phyloP scores from a whole-genome alignment of 2,329 filamentous ascomycete species.

The Pyricularia sp. region DNA sequence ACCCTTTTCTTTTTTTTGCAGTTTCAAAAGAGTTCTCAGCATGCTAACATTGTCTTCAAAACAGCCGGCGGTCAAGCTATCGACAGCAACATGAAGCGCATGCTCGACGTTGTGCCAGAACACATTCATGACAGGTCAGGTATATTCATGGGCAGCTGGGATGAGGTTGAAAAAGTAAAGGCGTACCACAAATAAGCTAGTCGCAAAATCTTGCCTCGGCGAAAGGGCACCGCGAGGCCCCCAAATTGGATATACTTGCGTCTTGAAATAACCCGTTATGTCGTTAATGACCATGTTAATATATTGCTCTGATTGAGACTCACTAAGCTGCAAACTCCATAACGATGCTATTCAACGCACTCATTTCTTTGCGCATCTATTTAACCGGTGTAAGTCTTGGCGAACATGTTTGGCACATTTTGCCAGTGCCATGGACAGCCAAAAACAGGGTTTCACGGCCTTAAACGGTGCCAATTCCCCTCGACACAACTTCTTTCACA shows the following conservation, averaged over 20 bases:
- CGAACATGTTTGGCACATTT: not conserved
- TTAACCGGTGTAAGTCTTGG: not conserved
- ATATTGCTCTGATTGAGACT: not conserved
- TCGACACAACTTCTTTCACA: not conserved
- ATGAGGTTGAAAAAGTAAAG: conserved; percentile 95
- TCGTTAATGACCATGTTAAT: not conserved
- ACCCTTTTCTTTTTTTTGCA: not conserved
- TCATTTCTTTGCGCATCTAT: not conserved
- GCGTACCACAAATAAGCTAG: conserved; percentile 53
- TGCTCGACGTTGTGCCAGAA: conserved; percentile 83
- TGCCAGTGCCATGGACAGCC: not conserved
- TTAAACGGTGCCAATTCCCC: not conserved
- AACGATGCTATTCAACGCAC: not conserved
- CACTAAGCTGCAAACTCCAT: not conserved
- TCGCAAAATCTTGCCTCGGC: not conserved
- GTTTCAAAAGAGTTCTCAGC: not conserved
- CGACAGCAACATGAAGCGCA: conserved; percentile 81
- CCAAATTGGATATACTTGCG: not conserved
- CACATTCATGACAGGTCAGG: conserved; percentile 92
- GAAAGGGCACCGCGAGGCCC: not conserved
- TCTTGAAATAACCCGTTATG: not conserved
- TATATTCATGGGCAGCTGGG: conserved; percentile 91
- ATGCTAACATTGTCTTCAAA: not conserved
- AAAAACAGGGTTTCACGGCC: not conserved
- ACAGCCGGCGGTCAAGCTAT: conserved; percentile 85